Conservation (phyloP, 441 rosid genomes). For the Gossypium trilobum region DNA sequence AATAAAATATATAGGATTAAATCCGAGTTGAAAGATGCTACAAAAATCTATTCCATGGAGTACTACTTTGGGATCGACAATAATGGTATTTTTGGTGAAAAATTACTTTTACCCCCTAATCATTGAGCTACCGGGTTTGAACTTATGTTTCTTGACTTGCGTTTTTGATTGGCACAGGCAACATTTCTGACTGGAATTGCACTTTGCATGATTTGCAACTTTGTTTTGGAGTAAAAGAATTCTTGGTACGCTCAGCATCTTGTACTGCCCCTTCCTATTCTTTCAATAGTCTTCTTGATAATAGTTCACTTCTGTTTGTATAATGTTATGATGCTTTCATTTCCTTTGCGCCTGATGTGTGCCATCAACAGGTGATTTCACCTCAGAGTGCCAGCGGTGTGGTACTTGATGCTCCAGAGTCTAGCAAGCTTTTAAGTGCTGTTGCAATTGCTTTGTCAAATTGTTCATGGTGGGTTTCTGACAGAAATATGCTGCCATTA, state of each 20-base stretch:
- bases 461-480: conserved; percentile 62
- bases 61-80: conserved; percentile 52
- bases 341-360: conserved; percentile 11
- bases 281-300: not conserved
- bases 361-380: conserved; percentile 58
- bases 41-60: conserved; percentile 83
- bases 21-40: conserved; percentile 59
- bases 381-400: conserved; percentile 99
- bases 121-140: not conserved
- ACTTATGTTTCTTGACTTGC: conserved; percentile 24
- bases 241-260: conserved; percentile 54
- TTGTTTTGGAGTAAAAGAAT: conserved; percentile 87
- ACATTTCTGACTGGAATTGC: conserved; percentile 51
- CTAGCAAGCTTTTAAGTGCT: conserved; percentile 92
- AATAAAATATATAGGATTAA: conserved; percentile 57
- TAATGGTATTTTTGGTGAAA: conserved; percentile 34
- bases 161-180: conserved; percentile 42
- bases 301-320: not conserved
- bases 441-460: conserved; percentile 90
- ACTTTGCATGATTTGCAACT: conserved; percentile 80
- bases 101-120: conserved; percentile 11
- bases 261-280: not conserved
- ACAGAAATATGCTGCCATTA: conserved; percentile 19
- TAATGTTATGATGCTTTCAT: conserved; percentile 4
- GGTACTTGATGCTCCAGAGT: conserved; percentile 87